A percentile compares a stretch with the other conserved stretches of the same genome.
These are phyloP conservation scores for Paramecium sonneborni DNA, from an alignment of 73 alveolate genomes.

Conservation along the genomic window DNA sequence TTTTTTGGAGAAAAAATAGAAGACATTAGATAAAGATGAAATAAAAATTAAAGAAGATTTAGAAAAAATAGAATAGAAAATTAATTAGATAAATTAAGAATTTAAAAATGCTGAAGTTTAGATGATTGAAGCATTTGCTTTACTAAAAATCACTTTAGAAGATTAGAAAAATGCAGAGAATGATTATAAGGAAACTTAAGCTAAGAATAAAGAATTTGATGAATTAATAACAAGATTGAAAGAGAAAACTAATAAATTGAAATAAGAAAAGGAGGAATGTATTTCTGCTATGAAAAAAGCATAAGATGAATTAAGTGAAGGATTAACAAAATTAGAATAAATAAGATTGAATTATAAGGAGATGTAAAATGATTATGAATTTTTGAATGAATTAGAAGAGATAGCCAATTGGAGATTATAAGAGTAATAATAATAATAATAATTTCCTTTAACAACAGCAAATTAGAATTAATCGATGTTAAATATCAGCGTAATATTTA, in stretches of 20 bases:
- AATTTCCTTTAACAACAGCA: neutral
- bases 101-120: constrained; percentile 65
- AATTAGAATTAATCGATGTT: neutral
- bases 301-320: constrained; percentile 26
- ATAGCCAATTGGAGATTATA: constrained; percentile 49
- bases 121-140: constrained; percentile 75
- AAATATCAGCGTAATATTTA: neutral
- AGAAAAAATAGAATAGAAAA: constrained; percentile 54
- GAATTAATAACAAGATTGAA: neutral
- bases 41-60: constrained; percentile 57
- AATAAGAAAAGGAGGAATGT: constrained; percentile 41
- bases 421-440: constrained; percentile 29
- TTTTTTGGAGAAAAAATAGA: constrained; percentile 66
- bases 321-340: constrained; percentile 21
- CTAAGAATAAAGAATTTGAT: constrained; percentile 16
- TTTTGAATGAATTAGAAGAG: constrained; percentile 54
- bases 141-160: constrained; percentile 56
- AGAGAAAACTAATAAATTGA: constrained; percentile 27
- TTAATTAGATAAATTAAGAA: neutral
- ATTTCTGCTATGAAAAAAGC: neutral
- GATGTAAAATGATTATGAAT: constrained; percentile 39
- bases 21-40: constrained; percentile 62
- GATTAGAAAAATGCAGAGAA: constrained; percentile 5
- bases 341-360: constrained; percentile 44
- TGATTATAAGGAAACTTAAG: constrained; percentile 19